Evolutionary conservation across 176 grass and related monocot species (phyloP).

Genomic region (Elaeis guineensis): DNA sequence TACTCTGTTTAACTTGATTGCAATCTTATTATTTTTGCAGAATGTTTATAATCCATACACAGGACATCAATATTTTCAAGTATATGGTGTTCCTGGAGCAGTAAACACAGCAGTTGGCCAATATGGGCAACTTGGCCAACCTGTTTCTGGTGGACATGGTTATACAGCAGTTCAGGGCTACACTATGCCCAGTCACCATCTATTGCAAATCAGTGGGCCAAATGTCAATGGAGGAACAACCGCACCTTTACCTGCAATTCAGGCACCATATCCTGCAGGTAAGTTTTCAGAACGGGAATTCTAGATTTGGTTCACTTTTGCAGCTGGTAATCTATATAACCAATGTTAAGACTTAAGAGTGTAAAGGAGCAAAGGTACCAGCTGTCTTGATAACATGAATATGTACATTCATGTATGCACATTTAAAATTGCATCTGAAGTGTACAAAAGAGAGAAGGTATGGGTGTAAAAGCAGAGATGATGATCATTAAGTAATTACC

Average conservation of each 20-base stretch:
- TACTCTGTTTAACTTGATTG: conserved; percentile 34
- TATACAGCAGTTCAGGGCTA: conserved; percentile 45
- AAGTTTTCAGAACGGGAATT: conserved; percentile 16
- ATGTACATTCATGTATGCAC: too few relatives aligned
- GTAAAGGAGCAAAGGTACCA: background rate
- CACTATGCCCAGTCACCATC: conserved; percentile 34
- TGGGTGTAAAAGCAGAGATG: too few relatives aligned
- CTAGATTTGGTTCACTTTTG: background rate
- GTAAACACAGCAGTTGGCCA: conserved; percentile 44
- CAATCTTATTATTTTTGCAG: conserved; percentile 49
- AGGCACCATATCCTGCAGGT: conserved; percentile 51
- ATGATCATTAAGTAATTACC: too few relatives aligned
- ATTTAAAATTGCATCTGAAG: too few relatives aligned
- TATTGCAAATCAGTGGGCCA: conserved; percentile 39
- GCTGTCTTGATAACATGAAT: too few relatives aligned
- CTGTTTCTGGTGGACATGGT: conserved; percentile 33
- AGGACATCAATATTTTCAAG: conserved; percentile 51
- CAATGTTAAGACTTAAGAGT: background rate
- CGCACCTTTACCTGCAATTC: conserved; percentile 25
- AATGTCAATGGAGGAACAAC: conserved; percentile 37
- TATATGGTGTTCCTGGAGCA: conserved; percentile 46
- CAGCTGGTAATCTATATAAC: conserved; percentile 4
- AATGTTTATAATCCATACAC: conserved; percentile 66
- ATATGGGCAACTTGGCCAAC: conserved; percentile 59
- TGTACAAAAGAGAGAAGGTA: too few relatives aligned